These are phyloP conservation scores for Lichtheimia ramosa DNA, from an alignment of 371 early-diverging fungal species.

Conservation along the genomic window DNA sequence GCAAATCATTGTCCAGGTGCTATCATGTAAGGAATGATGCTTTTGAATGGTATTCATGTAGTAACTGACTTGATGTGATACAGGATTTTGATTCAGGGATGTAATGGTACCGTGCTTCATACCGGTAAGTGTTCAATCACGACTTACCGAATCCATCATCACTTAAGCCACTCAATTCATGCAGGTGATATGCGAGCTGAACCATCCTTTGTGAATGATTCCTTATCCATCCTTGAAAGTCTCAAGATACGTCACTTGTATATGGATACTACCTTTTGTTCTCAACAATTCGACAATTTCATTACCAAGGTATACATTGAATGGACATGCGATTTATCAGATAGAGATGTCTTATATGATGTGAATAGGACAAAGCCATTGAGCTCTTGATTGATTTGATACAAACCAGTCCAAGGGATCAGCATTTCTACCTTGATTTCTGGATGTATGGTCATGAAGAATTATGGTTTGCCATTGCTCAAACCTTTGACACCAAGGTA, in stretches of 20 bases:
- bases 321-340: not conserved
- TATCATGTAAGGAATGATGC: constrained; percentile 30
- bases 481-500: too few species aligned
- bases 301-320: constrained; percentile 23
- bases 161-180: not conserved
- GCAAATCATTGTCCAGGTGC: constrained; percentile 51
- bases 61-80: too few species aligned
- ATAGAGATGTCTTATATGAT: not conserved
- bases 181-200: constrained; percentile 39
- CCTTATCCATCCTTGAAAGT: constrained; percentile 11
- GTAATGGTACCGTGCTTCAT: constrained; percentile 38
- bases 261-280: constrained; percentile 43
- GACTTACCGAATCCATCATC: not conserved
- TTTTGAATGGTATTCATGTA: too few species aligned
- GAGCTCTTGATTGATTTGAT: constrained; percentile 27
- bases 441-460: constrained; percentile 53
- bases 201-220: constrained; percentile 18
- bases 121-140: constrained; percentile 19
- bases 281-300: constrained; percentile 22
- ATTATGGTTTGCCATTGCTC: constrained; percentile 32
- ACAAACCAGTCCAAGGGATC: constrained; percentile 16
- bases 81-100: constrained; percentile 38
- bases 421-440: constrained; percentile 41
- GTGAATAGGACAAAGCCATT: constrained; percentile 19
- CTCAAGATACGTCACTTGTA: constrained; percentile 35